Percentiles rank a stretch among this genome's conserved stretches.
Conservation (phyloP, 495 filamentous ascomycete genomes). For the Penicilliopsis zonata region DNA sequence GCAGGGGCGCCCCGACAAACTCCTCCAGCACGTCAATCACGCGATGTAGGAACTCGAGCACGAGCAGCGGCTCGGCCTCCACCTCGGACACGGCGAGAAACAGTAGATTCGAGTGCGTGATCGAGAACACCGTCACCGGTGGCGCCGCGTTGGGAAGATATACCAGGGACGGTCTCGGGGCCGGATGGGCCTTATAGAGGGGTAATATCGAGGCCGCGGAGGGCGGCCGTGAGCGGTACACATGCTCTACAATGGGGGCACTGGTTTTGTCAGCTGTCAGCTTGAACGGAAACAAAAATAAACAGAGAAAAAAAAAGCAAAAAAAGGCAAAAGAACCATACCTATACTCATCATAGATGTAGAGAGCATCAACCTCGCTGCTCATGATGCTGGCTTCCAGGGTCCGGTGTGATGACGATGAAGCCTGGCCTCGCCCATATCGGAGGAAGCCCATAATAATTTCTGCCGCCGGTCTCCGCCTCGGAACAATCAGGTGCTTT, state of each 20-base stretch:
- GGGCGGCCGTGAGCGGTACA: constrained; percentile 63
- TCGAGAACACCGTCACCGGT: constrained; percentile 81
- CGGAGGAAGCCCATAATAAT: too few relatives aligned
- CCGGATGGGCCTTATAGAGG: constrained; percentile 74
- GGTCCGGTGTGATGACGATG: too few relatives aligned
- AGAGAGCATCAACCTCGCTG: constrained; percentile 85
- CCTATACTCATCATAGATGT: constrained; percentile 93
- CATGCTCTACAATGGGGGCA: constrained; percentile 53
- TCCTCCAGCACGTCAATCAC: constrained; percentile 91
- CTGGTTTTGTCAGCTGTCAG: constrained; percentile 20
- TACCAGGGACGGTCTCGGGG: constrained; percentile 74
- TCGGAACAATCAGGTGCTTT: background rate
- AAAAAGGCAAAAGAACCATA: constrained; percentile 24
- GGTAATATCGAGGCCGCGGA: constrained; percentile 64
- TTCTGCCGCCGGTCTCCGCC: background rate
- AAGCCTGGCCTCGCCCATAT: too few relatives aligned
- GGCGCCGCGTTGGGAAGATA: constrained; percentile 72
- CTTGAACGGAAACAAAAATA: background rate
- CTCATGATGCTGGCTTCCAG: constrained; percentile 46
- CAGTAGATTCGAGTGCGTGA: constrained; percentile 73
- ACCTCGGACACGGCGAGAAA: constrained; percentile 73
- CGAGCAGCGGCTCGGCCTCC: constrained; percentile 87
- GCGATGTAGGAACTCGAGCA: constrained; percentile 89
- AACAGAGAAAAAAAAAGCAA: background rate
- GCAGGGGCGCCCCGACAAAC: constrained; percentile 80